These are phyloP conservation scores for Metschnikowia lachancei DNA, from an alignment of 805 yeast genomes.

Conservation along the genomic window DNA sequence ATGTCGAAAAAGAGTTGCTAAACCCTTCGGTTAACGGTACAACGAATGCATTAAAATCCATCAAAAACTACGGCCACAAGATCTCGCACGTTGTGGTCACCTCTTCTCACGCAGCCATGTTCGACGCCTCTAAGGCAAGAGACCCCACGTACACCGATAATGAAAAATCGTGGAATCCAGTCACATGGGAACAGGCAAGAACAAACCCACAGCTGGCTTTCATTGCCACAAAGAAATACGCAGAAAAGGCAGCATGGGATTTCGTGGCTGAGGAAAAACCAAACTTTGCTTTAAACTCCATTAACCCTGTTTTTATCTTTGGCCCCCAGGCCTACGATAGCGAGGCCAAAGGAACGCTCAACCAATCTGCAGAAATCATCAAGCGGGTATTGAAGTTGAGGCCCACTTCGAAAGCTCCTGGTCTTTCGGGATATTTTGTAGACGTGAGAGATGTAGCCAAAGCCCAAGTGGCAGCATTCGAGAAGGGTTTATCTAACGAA, in stretches of 20 bases:
- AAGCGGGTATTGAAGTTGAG: slow-evolving; percentile 36
- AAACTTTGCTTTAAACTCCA: slow-evolving; percentile 37
- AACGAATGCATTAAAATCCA: slow-evolving; percentile 13
- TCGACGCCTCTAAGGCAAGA: slow-evolving; percentile 25
- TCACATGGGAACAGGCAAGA: slow-evolving; percentile 46
- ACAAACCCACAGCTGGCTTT: slow-evolving; percentile 30
- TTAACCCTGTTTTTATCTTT: slow-evolving; percentile 25
- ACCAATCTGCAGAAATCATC: slow-evolving; percentile 39
- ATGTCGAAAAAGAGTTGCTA: slow-evolving; percentile 50
- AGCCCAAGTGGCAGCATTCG: slow-evolving; percentile 19
- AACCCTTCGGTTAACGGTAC: slow-evolving; percentile 47
- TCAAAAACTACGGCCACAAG: slow-evolving; percentile 11
- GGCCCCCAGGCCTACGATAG: slow-evolving; percentile 29
- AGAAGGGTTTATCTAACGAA: slow-evolving; percentile 20
- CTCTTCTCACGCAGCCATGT: slow-evolving; percentile 16
- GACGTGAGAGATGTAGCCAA: slow-evolving; percentile 27
- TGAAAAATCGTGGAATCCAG: slow-evolving; percentile 49
- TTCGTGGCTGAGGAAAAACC: slow-evolving; percentile 29
- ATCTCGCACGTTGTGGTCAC: slow-evolving; percentile 14
- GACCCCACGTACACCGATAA: slow-evolving; percentile 30
- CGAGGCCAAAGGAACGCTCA: slow-evolving; percentile 32
- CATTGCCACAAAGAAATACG: slow-evolving; percentile 34
- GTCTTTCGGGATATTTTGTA: slow-evolving; percentile 21
- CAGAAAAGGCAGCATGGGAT: slow-evolving; percentile 39
- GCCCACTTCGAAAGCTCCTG: slow-evolving; percentile 22